Percentiles rank a stretch among this genome's conserved stretches.
phyloP scores from a whole-genome alignment of 1,284 basidiomycete genomes.

The Trametes pubescens region DNA sequence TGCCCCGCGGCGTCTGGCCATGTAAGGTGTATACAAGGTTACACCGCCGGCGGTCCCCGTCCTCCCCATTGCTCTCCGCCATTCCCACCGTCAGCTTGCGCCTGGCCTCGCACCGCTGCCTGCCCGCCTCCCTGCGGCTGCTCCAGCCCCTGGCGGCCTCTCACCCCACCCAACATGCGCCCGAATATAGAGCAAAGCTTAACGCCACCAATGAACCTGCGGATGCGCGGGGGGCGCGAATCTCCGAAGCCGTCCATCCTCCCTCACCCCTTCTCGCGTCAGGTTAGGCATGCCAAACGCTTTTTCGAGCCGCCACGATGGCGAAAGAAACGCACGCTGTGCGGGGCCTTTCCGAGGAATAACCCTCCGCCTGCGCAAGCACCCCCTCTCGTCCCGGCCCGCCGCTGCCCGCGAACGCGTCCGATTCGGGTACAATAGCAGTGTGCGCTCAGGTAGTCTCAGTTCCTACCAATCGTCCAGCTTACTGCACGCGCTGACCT shows the following conservation, averaged over 20 bases:
- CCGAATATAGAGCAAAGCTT: slow-evolving; percentile 10
- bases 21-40: slow-evolving; percentile 14
- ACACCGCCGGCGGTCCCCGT: slow-evolving; percentile 1
- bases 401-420: slow-evolving; percentile 12
- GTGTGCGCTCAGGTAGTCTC: neutral
- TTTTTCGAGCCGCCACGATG: slow-evolving; percentile 23
- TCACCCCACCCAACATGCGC: slow-evolving; percentile 5
- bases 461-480: neutral
- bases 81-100: neutral
- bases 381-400: neutral
- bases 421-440: neutral
- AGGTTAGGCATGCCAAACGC: slow-evolving; percentile 20
- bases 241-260: slow-evolving; percentile 11
- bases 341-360: slow-evolving; percentile 11
- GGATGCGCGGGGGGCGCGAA: slow-evolving; percentile 14
- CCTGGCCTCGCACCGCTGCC: neutral
- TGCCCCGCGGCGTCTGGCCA: slow-evolving; percentile 19
- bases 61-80: neutral
- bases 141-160: neutral
- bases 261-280: slow-evolving; percentile 13
- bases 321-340: slow-evolving; percentile 8
- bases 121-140: neutral
- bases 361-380: slow-evolving; percentile 1
- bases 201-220: slow-evolving; percentile 27
- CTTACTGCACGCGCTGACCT: slow-evolving; percentile 9